phyloP scores from a whole-genome alignment of 768 basidiomycete genomes.

The Neoboletus brunneissimus region DNA sequence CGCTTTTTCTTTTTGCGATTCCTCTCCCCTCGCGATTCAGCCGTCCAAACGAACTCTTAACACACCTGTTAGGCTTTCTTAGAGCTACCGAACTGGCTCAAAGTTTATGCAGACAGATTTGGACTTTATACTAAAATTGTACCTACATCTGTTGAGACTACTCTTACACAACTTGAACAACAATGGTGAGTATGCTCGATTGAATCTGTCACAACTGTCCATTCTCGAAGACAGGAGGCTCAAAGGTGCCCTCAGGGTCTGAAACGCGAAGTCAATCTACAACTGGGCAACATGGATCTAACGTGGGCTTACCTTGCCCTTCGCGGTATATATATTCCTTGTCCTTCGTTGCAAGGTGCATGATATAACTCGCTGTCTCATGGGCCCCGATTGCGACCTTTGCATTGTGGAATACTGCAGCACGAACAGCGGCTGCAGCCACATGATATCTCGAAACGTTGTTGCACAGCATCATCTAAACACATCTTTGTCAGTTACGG shows the following conservation, averaged over 20 bases:
- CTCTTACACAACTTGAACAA: constrained; percentile 2
- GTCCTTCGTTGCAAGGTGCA: constrained; percentile 61
- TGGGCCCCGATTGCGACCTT: constrained; percentile 59
- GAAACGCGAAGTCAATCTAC: neutral
- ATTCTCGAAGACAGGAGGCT: constrained; percentile 42
- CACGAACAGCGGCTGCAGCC: constrained; percentile 57
- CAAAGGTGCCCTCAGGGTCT: constrained; percentile 41
- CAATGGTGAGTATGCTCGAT: neutral
- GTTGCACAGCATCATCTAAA: constrained; percentile 73
- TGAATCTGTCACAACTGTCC: neutral
- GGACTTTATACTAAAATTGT: neutral
- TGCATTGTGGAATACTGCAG: constrained; percentile 50
- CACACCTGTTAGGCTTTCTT: too few relatives aligned
- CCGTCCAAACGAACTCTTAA: too few relatives aligned
- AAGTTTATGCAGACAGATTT: neutral
- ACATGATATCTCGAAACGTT: constrained; percentile 65
- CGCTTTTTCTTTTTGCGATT: constrained; percentile 38
- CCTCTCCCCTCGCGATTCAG: neutral
- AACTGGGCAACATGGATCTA: too few relatives aligned
- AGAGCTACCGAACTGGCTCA: too few relatives aligned
- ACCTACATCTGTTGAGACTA: neutral
- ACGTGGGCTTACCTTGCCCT: constrained; percentile 47
- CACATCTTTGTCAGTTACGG: neutral
- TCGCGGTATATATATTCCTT: constrained; percentile 57
- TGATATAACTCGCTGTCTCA: constrained; percentile 51